Conservation (phyloP, 2,329 filamentous ascomycete species). For the Ustulina deusta region DNA sequence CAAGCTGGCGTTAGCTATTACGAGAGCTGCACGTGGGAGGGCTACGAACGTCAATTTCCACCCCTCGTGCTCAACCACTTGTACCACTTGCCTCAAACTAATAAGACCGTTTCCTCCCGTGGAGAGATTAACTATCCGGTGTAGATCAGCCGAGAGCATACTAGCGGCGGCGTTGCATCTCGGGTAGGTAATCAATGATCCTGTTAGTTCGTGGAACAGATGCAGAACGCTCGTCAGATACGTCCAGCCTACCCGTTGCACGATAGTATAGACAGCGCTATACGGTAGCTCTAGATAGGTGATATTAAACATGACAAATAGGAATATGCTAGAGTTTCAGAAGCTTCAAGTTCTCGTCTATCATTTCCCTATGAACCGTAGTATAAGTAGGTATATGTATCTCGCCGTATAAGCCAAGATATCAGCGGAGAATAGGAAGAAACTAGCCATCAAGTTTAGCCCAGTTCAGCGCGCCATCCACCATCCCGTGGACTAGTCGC, state of each 20-base stretch:
- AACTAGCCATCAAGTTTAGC: too few relatives aligned
- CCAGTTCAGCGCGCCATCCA: too few relatives aligned
- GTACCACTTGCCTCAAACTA: background rate
- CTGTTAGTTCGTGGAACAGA: background rate
- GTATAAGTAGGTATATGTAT: background rate
- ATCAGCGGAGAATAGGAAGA: constrained; percentile 4
- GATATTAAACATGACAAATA: constrained; percentile 6
- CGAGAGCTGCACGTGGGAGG: background rate
- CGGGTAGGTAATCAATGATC: background rate
- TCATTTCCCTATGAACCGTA: background rate
- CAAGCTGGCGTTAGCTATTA: background rate
- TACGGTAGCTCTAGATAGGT: background rate
- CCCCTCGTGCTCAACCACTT: background rate
- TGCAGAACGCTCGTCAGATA: background rate
- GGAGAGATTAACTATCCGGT: background rate
- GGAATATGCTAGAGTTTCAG: background rate
- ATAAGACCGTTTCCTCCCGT: background rate
- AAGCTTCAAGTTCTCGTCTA: background rate
- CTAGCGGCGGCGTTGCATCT: background rate
- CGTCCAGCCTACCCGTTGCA: background rate
- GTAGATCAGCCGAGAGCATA: background rate
- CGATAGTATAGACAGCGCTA: background rate
- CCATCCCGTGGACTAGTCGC: too few relatives aligned
- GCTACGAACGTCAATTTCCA: background rate
- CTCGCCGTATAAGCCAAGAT: background rate